phyloP scores from a whole-genome alignment of 768 basidiomycete genomes.

The Coprinopsis marcescibilis region DNA sequence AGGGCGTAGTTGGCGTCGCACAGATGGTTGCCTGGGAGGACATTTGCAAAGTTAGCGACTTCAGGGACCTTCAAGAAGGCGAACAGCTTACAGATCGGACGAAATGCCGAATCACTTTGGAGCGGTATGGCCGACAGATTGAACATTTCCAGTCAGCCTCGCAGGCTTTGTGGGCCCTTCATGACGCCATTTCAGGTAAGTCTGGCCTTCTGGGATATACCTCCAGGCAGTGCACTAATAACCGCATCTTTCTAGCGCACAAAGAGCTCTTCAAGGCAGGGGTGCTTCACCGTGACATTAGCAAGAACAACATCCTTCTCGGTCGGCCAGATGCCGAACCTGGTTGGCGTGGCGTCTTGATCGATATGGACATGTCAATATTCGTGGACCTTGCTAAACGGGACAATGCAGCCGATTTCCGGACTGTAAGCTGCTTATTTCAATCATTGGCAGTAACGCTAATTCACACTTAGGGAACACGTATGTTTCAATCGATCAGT shows the following conservation, averaged over 20 bases:
- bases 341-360: conserved; percentile 9
- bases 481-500: not conserved
- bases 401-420: not conserved
- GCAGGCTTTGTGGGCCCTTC: not conserved
- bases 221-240: not conserved
- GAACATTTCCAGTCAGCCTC: not conserved
- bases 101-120: not conserved
- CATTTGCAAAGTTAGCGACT: not conserved
- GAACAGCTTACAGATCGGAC: not conserved
- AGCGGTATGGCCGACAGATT: not conserved
- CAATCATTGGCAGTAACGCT: not conserved
- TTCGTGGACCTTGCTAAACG: not conserved
- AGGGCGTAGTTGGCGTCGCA: not conserved
- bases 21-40: not conserved
- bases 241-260: conserved; percentile 1
- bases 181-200: conserved; percentile 1
- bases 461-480: not conserved
- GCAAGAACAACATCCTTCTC: conserved; percentile 11
- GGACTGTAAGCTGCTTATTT: not conserved
- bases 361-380: conserved; percentile 13
- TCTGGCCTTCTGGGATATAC: not conserved
- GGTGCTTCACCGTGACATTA: conserved; percentile 14
- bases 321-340: not conserved
- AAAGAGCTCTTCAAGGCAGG: not conserved
- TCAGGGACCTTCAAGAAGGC: not conserved